Conservation (phyloP, 495 filamentous ascomycete genomes). For the Aspergillus egyptiacus region DNA sequence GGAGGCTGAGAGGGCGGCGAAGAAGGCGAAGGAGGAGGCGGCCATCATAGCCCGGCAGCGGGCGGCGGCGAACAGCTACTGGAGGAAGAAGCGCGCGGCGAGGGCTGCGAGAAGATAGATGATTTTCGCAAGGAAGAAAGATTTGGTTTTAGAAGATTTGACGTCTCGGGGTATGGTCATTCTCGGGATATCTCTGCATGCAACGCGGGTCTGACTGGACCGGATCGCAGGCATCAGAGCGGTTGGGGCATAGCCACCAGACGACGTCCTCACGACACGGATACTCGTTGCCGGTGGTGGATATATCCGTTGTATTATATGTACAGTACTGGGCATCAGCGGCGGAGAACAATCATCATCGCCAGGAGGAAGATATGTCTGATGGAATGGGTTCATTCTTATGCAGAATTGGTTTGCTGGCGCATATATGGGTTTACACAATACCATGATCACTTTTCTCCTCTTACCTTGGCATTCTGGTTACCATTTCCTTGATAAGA, state of each 20-base stretch:
- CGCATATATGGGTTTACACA: slow-evolving; percentile 1
- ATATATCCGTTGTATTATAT: slow-evolving; percentile 15
- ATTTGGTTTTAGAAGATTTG: background rate
- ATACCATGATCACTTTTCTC: slow-evolving; percentile 2
- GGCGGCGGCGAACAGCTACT: too few species aligned
- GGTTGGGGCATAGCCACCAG: background rate
- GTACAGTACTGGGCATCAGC: slow-evolving; percentile 15
- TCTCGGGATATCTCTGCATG: background rate
- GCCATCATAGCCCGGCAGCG: background rate
- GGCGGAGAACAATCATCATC: background rate
- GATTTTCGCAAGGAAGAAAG: too few species aligned
- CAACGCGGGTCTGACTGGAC: background rate
- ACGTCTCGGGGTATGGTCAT: background rate
- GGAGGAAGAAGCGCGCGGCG: background rate
- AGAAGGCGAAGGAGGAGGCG: background rate
- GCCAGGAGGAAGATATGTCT: background rate
- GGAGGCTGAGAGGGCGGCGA: too few species aligned
- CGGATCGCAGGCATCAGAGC: background rate
- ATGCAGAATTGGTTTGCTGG: background rate
- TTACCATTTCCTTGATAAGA: background rate
- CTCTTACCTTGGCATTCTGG: slow-evolving; percentile 1
- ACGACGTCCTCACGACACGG: background rate
- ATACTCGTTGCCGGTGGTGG: background rate
- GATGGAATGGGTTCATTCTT: background rate
- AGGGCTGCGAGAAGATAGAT: background rate